Evolutionary conservation across 179 eudicot genomes (phyloP).

Genomic region (Vitellaria paradoxa): DNA sequence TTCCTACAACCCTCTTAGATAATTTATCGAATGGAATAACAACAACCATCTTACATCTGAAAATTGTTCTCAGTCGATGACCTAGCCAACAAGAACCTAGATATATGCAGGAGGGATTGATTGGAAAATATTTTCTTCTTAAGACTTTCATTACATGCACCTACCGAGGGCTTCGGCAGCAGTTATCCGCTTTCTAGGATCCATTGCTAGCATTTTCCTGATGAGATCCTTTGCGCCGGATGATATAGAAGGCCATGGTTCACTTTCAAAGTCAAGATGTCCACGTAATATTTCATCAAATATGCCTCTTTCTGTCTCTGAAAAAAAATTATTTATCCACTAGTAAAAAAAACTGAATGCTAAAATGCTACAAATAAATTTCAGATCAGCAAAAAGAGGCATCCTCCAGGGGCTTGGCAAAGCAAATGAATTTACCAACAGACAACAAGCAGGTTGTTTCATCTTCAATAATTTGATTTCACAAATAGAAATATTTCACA

Average conservation of each 20-base stretch:
- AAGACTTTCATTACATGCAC: neutral
- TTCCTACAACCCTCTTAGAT: neutral
- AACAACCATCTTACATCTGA: neutral
- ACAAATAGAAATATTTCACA: neutral
- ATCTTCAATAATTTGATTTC: neutral
- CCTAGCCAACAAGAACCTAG: neutral
- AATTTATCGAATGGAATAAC: neutral
- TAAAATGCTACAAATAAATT: neutral
- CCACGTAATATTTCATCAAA: slow-evolving; percentile 44
- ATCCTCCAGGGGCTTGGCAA: neutral
- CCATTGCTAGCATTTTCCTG: slow-evolving; percentile 50
- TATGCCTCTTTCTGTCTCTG: slow-evolving; percentile 69
- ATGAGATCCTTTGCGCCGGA: slow-evolving; percentile 62
- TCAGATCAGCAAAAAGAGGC: slow-evolving; percentile 1
- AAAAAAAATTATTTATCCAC: neutral
- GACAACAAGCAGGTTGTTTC: neutral
- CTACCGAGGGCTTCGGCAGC: slow-evolving; percentile 66
- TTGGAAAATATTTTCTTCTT: neutral
- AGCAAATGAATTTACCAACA: neutral
- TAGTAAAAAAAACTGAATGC: neutral
- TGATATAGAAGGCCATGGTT: slow-evolving; percentile 80
- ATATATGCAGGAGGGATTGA: neutral
- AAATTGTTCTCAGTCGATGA: neutral
- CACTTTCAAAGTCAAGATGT: slow-evolving; percentile 38
- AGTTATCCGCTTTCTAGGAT: slow-evolving; percentile 56